Evolutionary conservation across 805 yeast species (phyloP).

Genomic region (Metschnikowia hibisci): DNA sequence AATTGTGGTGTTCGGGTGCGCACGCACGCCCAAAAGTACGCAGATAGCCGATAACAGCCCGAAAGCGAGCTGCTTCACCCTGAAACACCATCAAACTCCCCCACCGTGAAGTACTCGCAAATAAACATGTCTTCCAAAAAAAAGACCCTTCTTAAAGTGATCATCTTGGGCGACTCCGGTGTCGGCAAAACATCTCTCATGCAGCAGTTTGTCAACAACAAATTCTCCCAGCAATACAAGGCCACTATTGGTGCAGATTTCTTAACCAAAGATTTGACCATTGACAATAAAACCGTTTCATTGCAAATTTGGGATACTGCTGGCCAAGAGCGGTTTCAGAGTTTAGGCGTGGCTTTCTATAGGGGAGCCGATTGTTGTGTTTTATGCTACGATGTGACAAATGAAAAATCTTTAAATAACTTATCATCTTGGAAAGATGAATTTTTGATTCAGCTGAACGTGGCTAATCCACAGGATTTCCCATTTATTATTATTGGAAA

Average conservation of each 20-base stretch:
- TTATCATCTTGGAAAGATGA: conserved; percentile 93
- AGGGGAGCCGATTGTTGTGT: conserved; percentile 99
- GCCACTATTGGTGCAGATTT: conserved; percentile 99
- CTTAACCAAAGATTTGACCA: conserved; percentile 80
- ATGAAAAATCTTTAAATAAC: conserved; percentile 87
- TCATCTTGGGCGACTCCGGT: conserved; percentile 94
- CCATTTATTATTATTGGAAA: conserved; percentile 95
- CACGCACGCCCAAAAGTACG: neutral
- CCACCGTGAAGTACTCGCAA: neutral
- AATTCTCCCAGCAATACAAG: conserved; percentile 91
- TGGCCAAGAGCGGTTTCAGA: conserved; percentile 79
- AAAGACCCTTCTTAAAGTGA: conserved; percentile 77
- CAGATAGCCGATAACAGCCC: neutral
- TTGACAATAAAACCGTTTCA: conserved; percentile 79
- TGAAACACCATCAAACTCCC: no score
- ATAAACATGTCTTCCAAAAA: conserved; percentile 55
- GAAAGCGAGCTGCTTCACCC: no score
- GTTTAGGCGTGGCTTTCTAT: conserved; percentile 94
- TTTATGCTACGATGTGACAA: conserved; percentile 91
- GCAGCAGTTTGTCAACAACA: conserved; percentile 96
- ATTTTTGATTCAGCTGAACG: conserved; percentile 88
- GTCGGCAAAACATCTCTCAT: conserved; percentile 95
- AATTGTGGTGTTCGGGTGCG: neutral
- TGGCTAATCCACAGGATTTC: conserved; percentile 88
- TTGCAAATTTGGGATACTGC: conserved; percentile 66